Conservation (phyloP, 805 yeast species). For the Pichia nakasei region DNA sequence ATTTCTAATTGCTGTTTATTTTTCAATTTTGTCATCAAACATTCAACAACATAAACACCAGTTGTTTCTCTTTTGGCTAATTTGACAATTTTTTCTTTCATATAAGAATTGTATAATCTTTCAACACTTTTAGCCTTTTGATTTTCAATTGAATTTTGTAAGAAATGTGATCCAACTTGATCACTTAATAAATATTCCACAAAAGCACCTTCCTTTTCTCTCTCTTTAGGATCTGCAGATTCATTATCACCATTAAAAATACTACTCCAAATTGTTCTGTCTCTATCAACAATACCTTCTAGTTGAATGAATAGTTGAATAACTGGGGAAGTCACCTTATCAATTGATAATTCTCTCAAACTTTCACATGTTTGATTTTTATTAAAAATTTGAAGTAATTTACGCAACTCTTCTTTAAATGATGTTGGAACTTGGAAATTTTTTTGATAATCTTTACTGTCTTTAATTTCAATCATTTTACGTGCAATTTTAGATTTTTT, state of each 20-base stretch:
- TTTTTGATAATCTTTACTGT: conserved; percentile 59
- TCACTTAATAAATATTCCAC: conserved; percentile 79
- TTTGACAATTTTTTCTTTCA: conserved; percentile 64
- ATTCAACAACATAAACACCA: conserved; percentile 73
- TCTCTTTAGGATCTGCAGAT: conserved; percentile 42
- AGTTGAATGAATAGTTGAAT: conserved; percentile 67
- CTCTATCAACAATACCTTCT: conserved; percentile 73
- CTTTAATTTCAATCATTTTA: conserved; percentile 84
- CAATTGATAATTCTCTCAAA: conserved; percentile 65
- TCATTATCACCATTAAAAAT: conserved; percentile 45
- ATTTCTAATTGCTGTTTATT: conserved; percentile 54
- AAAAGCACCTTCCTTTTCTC: conserved; percentile 63
- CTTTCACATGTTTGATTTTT: conserved; percentile 32
- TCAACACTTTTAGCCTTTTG: conserved; percentile 63
- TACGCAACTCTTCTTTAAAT: conserved; percentile 52
- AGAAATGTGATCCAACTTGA: conserved; percentile 88
- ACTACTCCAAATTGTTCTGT: conserved; percentile 59
- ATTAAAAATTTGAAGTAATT: conserved; percentile 35
- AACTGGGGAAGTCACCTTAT: conserved; percentile 82
- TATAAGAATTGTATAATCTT: conserved; percentile 60
- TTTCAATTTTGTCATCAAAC: conserved; percentile 55
- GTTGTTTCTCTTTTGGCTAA: conserved; percentile 75
- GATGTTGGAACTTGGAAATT: conserved; percentile 63
- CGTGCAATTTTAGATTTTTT: conserved; percentile 83
- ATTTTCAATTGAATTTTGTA: conserved; percentile 59